Base-by-base conservation (phyloP, 345 rosid genomes). In the Brassica carinata region DNA sequence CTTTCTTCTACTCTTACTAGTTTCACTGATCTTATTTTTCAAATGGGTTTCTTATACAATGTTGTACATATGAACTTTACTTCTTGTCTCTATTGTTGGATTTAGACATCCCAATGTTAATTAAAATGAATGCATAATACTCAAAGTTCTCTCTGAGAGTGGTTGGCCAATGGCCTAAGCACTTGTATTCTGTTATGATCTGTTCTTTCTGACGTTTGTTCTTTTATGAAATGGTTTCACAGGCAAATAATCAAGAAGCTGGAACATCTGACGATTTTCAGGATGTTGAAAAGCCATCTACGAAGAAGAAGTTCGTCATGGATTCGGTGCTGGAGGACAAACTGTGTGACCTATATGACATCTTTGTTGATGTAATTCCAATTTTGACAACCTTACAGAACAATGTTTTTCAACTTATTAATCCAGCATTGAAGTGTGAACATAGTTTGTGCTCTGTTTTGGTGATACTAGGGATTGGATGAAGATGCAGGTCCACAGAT, bases 331-430 rank as follows among this genome's bases (percentile, higher is more conserved):
- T 93, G 87, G 99, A 95, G 86, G 97, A 90, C 74, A 95, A 86
- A 85, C 82, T 95, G 78, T 95, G 98, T 85, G 99, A 91, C 79
- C 96, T 93, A 72, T 95, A 95, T 84, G 99, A 93, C 81, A 92
- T 89, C 78, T 95, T 83, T 84, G 88, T 91, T 84, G 94, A 95
- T 83, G 99, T 94, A 87, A 78, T 73, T 67, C 1, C 67, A 82
- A 73, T 33, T 48, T 58, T 65, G 26, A 40, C 67, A 43, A 62
- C 64, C 53, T 67, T 59, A 62, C 65, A 76, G 33, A 14, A 73
- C n/a, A 36, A 7, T 29, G 7, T 30, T 55, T 72, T 71, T 26
- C 40, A 76, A 58, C 79, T 69, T 13, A 71, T 11, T 77, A 69
- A 48, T 57, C 15, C 64, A 71, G 30, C 71, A n/a, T 14, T 34